These are phyloP conservation scores for Candida patagonica DNA, from an alignment of 805 yeast species.

Conservation along the genomic window DNA sequence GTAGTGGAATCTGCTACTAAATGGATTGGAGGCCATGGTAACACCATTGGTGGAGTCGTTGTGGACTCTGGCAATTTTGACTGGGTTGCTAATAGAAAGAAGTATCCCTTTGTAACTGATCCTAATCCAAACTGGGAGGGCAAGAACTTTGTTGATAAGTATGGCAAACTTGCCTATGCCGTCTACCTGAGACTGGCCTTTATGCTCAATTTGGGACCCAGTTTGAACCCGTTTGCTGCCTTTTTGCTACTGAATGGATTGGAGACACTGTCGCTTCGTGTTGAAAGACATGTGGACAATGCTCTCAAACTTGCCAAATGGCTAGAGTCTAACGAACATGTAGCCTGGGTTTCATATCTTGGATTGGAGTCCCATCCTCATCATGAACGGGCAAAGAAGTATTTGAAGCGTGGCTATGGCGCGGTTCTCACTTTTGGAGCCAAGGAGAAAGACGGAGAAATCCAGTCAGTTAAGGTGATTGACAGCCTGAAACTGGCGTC, in stretches of 20 bases:
- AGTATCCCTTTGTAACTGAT: slow-evolving; percentile 82
- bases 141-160: slow-evolving; percentile 65
- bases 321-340: slow-evolving; percentile 59
- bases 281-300: slow-evolving; percentile 83
- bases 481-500: slow-evolving; percentile 79
- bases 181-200: slow-evolving; percentile 75
- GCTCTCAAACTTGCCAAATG: slow-evolving; percentile 71
- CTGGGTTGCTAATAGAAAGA: slow-evolving; percentile 76
- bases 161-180: slow-evolving; percentile 72
- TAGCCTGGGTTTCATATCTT: slow-evolving; percentile 85
- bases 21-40: slow-evolving; percentile 98
- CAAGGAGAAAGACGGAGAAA: slow-evolving; percentile 54
- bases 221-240: slow-evolving; percentile 79
- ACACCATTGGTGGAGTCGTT: slow-evolving; percentile 85
- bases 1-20: slow-evolving; percentile 92
- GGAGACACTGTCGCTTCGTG: slow-evolving; percentile 88
- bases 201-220: slow-evolving; percentile 87
- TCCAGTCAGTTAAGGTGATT: slow-evolving; percentile 75
- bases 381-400: slow-evolving; percentile 77
- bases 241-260: slow-evolving; percentile 85
- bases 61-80: slow-evolving; percentile 90
- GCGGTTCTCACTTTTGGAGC: slow-evolving; percentile 87
- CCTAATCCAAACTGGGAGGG: slow-evolving; percentile 96
- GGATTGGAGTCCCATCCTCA: slow-evolving; percentile 74
- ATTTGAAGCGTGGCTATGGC: slow-evolving; percentile 72